Evolutionary conservation across 345 rosid species (phyloP).

Genomic region (Cardamine occulta): DNA sequence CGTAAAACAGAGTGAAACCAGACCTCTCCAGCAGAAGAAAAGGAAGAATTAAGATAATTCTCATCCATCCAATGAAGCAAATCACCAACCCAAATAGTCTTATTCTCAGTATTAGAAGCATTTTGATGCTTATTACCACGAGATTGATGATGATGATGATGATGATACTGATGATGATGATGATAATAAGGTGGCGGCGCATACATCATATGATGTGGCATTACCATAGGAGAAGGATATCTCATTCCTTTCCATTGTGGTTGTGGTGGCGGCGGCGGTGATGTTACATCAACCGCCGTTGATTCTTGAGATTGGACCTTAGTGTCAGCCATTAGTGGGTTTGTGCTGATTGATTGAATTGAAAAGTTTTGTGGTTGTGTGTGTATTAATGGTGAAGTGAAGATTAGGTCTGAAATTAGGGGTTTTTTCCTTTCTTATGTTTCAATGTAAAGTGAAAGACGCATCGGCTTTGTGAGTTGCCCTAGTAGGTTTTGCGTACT

Average conservation of each 20-base stretch:
- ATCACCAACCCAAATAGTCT: slow-evolving; percentile 94
- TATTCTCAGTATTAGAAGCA: slow-evolving; percentile 64
- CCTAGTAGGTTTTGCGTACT: slow-evolving; percentile 8
- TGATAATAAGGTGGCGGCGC: slow-evolving; percentile 56
- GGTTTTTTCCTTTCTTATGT: background rate
- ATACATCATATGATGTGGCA: slow-evolving; percentile 87
- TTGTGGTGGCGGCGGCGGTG: slow-evolving; percentile 47
- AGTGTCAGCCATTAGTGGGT: slow-evolving; percentile 29
- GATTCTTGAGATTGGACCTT: slow-evolving; percentile 58
- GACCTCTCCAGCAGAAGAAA: slow-evolving; percentile 86
- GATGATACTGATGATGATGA: slow-evolving; percentile 48
- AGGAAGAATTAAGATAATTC: slow-evolving; percentile 68
- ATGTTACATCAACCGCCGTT: slow-evolving; percentile 31
- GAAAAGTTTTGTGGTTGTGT: background rate
- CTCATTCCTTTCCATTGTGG: slow-evolving; percentile 78
- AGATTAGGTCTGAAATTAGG: slow-evolving; percentile 14
- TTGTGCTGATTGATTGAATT: background rate
- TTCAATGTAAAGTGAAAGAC: slow-evolving; percentile 19
- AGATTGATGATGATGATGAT: slow-evolving; percentile 42
- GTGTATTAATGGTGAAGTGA: slow-evolving; percentile 7
- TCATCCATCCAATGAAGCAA: slow-evolving; percentile 99
- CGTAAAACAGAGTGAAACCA: background rate
- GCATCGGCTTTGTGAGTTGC: slow-evolving; percentile 8
- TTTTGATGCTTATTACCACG: slow-evolving; percentile 51
- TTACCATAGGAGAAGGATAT: slow-evolving; percentile 81